Conservation (phyloP, 371 early-diverging fungal genomes). For the Smittium mucronatum region DNA sequence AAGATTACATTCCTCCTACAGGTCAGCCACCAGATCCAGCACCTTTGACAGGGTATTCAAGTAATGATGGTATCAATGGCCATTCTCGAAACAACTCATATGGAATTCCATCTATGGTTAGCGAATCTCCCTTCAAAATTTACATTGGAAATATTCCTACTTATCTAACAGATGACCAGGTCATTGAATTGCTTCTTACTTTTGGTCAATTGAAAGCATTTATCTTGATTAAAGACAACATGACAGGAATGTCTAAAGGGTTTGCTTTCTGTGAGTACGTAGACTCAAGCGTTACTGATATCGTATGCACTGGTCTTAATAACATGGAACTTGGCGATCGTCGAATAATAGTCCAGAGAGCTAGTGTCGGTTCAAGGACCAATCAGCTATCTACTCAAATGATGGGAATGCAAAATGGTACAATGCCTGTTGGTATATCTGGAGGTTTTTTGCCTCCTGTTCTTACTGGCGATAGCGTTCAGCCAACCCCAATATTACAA, state of each 20-base stretch:
- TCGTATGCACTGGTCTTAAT: conserved; percentile 87
- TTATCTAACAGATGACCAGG: conserved; percentile 83
- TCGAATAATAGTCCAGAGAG: conserved; percentile 87
- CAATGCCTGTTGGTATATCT: conserved; percentile 7
- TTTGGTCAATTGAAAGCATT: conserved; percentile 89
- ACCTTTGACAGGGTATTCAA: conserved; percentile 35
- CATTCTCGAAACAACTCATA: background rate
- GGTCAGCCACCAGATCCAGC: conserved; percentile 36
- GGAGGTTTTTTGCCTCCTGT: conserved; percentile 1
- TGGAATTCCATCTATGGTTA: conserved; percentile 49
- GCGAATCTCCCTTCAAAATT: conserved; percentile 84
- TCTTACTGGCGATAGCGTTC: conserved; percentile 9
- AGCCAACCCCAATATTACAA: conserved; percentile 40
- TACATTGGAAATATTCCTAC: conserved; percentile 87
- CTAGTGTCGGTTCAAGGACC: conserved; percentile 65
- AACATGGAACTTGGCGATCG: conserved; percentile 91
- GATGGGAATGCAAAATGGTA: conserved; percentile 1
- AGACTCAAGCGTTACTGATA: conserved; percentile 76
- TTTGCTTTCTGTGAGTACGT: conserved; percentile 94
- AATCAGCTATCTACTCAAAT: background rate
- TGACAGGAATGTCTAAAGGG: conserved; percentile 74
- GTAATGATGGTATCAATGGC: conserved; percentile 38
- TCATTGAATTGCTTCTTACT: conserved; percentile 76
- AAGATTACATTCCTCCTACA: conserved; percentile 73
- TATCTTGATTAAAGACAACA: conserved; percentile 76